These are phyloP conservation scores for Phoenix roebelenii DNA, from an alignment of 176 grass and related monocot species.

Conservation along the genomic window DNA sequence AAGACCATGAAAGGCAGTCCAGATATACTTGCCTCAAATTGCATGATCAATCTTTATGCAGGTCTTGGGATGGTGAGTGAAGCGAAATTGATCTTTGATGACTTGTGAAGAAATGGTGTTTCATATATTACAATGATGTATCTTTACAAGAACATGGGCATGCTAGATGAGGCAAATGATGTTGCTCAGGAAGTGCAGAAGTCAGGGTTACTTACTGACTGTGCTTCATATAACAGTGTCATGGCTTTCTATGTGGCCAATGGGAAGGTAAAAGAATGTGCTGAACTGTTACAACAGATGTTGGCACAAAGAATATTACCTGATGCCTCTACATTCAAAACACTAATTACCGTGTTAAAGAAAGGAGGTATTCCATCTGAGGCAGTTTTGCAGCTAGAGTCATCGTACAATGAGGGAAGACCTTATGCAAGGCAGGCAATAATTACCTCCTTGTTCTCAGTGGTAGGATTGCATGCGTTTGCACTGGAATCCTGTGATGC, in stretches of 20 bases:
- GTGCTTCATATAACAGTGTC: constrained; percentile 49
- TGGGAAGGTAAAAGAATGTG: constrained; percentile 46
- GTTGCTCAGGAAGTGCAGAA: constrained; percentile 40
- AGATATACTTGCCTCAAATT: constrained; percentile 58
- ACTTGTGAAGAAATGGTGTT: constrained; percentile 38
- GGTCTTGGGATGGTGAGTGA: constrained; percentile 60
- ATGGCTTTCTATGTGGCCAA: constrained; percentile 40
- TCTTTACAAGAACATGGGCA: constrained; percentile 62
- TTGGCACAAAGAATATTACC: constrained; percentile 27
- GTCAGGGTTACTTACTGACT: constrained; percentile 48
- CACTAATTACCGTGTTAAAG: constrained; percentile 48
- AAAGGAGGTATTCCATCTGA: constrained; percentile 28
- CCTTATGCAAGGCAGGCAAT: constrained; percentile 31
- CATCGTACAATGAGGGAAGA: constrained; percentile 37
- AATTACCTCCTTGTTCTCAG: constrained; percentile 48
- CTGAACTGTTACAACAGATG: constrained; percentile 61
- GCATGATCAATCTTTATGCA: constrained; percentile 66
- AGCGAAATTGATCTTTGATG: constrained; percentile 51
- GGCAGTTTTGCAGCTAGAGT: constrained; percentile 42
- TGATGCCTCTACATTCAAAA: constrained; percentile 43
- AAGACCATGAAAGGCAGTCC: constrained; percentile 42
- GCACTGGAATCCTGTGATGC: constrained; percentile 46
- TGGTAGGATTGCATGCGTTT: constrained; percentile 31
- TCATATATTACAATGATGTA: constrained; percentile 54
- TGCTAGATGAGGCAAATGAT: constrained; percentile 39